These are phyloP conservation scores for Vigna angularis DNA, from an alignment of 306 rosid species.

Conservation along the genomic window DNA sequence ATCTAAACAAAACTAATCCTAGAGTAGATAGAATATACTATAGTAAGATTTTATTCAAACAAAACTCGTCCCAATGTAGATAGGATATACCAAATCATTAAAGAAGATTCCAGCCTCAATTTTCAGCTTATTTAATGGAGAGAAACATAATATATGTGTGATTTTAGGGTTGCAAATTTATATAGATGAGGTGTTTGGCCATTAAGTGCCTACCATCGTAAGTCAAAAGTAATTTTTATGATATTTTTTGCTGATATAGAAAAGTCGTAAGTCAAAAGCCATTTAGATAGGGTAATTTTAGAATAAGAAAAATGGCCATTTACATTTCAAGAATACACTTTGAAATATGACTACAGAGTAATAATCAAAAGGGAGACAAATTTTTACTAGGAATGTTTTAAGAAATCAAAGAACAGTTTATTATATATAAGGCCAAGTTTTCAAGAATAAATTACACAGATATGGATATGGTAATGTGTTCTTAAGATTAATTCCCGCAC, in stretches of 20 bases:
- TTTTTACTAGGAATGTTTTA: no score
- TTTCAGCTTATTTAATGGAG: conserved; percentile 9
- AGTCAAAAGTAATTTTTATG: not conserved
- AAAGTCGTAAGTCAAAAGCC: not conserved
- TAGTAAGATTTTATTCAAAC: not conserved
- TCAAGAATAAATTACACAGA: not conserved
- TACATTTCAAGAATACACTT: not conserved
- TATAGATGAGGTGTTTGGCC: not conserved
- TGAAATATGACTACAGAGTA: no score
- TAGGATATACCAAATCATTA: not conserved
- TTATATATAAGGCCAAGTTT: not conserved
- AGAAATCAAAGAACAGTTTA: not conserved
- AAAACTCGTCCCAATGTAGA: not conserved
- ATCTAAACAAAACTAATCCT: not conserved
- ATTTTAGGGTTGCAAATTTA: conserved; percentile 19
- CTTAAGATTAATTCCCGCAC: not conserved
- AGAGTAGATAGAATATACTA: not conserved
- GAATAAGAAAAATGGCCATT: not conserved
- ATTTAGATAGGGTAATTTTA: not conserved
- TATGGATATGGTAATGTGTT: not conserved
- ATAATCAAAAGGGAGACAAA: no score
- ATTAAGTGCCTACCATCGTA: not conserved
- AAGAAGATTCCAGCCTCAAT: conserved; percentile 12
- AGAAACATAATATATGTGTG: not conserved
- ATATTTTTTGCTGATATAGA: no score